A percentile compares a stretch with the other conserved stretches of the same genome.
phyloP scores from a whole-genome alignment of 495 filamentous ascomycete species.

The Polyplosphaeria fusca region DNA sequence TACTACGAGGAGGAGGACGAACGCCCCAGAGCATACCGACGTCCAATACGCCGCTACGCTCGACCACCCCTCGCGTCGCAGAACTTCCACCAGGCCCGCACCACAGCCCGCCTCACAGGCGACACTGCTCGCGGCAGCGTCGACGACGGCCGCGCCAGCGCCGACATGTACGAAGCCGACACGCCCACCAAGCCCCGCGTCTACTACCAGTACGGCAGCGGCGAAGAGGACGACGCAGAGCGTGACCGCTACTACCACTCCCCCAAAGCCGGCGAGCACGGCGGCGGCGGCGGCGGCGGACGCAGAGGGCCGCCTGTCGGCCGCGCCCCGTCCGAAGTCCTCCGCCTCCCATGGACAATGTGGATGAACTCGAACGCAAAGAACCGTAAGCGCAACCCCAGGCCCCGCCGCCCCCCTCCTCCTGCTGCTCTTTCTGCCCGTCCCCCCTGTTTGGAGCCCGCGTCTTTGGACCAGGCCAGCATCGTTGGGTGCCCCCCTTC shows the following conservation, averaged over 20 bases:
- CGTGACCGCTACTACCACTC: not conserved
- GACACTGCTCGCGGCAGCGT: not conserved
- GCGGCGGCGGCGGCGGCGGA: too few species aligned
- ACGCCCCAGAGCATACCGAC: conserved; percentile 7
- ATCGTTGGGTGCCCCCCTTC: not conserved
- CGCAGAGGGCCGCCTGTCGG: conserved; percentile 6
- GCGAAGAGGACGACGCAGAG: not conserved
- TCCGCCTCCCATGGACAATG: conserved; percentile 27
- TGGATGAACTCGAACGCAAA: conserved; percentile 29
- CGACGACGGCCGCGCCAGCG: conserved; percentile 6
- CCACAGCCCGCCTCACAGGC: not conserved
- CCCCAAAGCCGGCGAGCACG: not conserved
- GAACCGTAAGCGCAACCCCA: conserved; percentile 16
- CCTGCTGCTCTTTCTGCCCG: not conserved
- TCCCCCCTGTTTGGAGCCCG: not conserved
- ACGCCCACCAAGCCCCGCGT: conserved; percentile 9
- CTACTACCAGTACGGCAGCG: conserved; percentile 10
- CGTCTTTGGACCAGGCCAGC: not conserved
- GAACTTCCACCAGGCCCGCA: not conserved
- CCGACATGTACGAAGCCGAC: conserved; percentile 17
- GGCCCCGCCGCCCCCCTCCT: not conserved
- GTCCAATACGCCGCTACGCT: not conserved
- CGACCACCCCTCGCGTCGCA: conserved; percentile 10
- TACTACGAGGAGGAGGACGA: conserved; percentile 15
- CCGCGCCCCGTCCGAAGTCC: conserved; percentile 11